Percentiles rank a stretch among this genome's conserved stretches.
Conservation (phyloP, 441 rosid species). For the Bruguiera hainesii region DNA sequence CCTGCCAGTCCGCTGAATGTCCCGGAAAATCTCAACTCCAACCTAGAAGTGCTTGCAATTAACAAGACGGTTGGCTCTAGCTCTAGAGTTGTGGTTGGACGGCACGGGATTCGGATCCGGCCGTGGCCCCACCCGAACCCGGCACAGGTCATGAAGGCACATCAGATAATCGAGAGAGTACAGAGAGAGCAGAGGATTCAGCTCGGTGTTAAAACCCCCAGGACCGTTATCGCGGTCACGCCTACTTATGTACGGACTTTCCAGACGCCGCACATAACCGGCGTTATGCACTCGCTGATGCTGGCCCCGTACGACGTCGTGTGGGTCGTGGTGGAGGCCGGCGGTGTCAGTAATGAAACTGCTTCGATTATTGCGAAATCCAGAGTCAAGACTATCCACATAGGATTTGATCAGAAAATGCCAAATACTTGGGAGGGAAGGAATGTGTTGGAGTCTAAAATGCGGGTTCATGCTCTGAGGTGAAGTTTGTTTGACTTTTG, state of each 20-base stretch:
- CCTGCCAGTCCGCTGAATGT: constrained; percentile 13
- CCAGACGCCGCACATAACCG: constrained; percentile 84
- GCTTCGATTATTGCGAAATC: constrained; percentile 60
- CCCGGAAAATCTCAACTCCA: constrained; percentile 12
- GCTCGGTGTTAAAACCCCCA: constrained; percentile 70
- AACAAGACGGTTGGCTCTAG: constrained; percentile 31
- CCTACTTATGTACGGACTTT: constrained; percentile 96
- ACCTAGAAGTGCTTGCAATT: constrained; percentile 14
- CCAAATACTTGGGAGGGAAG: constrained; percentile 81
- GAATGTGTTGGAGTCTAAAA: constrained; percentile 59
- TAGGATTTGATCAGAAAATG: constrained; percentile 64
- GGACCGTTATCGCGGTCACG: constrained; percentile 64
- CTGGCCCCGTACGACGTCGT: constrained; percentile 77
- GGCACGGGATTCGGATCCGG: constrained; percentile 99
- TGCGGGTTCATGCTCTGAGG: constrained; percentile 89
- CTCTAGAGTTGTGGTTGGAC: constrained; percentile 84
- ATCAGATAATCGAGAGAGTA: constrained; percentile 77
- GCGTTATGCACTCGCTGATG: constrained; percentile 93
- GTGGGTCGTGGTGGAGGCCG: constrained; percentile 99
- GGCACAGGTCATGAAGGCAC: constrained; percentile 87
- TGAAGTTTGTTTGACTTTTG: constrained; percentile 7
- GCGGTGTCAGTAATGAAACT: constrained; percentile 80
- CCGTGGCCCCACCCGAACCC: constrained; percentile 99
- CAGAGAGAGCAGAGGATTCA: constrained; percentile 78
- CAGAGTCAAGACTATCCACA: constrained; percentile 54